phyloP scores from a whole-genome alignment of 148 eudicot genomes.

The Chenopodium quinoa region DNA sequence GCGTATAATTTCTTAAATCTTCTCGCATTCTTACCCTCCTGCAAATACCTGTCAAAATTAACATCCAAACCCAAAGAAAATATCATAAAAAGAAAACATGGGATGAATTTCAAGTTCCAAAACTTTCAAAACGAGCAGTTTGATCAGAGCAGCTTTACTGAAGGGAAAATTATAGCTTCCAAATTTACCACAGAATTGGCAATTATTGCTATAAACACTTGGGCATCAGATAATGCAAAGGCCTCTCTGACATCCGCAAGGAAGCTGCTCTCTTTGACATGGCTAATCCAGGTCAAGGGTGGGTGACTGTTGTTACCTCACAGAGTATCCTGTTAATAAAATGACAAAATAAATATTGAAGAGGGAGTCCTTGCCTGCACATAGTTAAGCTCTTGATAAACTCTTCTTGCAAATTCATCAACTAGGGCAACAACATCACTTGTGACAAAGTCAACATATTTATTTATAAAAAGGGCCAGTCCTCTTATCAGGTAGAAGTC shows the following conservation, averaged over 20 bases:
- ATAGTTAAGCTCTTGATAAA: constrained; percentile 96
- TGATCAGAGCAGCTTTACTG: neutral
- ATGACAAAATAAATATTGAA: neutral
- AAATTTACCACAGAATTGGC: neutral
- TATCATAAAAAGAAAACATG: constrained; percentile 17
- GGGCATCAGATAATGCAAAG: neutral
- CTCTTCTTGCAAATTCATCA: constrained; percentile 97
- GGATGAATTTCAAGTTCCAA: neutral
- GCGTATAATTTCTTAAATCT: constrained; percentile 97
- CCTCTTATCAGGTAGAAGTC: constrained; percentile 96
- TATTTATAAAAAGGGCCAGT: constrained; percentile 71
- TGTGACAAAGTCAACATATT: constrained; percentile 74
- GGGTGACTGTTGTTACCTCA: neutral
- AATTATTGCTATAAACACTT: neutral
- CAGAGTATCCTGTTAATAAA: neutral
- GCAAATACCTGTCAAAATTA: constrained; percentile 87
- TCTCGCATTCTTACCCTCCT: constrained; percentile 99
- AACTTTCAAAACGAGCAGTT: neutral
- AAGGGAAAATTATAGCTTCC: neutral
- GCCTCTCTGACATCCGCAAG: neutral
- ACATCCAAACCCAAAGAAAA: constrained; percentile 56
- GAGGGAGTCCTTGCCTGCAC: constrained; percentile 65
- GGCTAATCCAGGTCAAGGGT: neutral
- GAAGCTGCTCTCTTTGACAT: neutral
- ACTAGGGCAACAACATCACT: constrained; percentile 95